Base-by-base conservation (phyloP, 208 protist genomes). In the Trypanosoma theileri region DNA sequence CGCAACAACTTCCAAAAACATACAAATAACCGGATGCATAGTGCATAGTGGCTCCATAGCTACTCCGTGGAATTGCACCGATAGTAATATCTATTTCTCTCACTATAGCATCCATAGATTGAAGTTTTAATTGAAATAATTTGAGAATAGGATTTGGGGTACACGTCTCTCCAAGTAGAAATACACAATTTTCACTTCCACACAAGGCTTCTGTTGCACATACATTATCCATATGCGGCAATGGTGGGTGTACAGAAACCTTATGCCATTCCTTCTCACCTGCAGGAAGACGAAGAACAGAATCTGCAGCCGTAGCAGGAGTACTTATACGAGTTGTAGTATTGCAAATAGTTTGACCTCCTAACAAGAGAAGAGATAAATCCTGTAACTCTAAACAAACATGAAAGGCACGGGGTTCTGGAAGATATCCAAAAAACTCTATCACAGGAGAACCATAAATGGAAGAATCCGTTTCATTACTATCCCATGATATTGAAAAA, bases 371-470 rank as follows among this genome's bases (percentile, higher is more conserved):
- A 26, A 93, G 74, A 8, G 78, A 88, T 59, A 72, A 75, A 42
- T 93, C 82, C 2, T 53, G 51, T 16, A 93, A 67, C 17, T 70
- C 51, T 9, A 75, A 60, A 26, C 69, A 82, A 56, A 75, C 74
- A 66, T 93, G 88, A 64, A 87, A 89, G 9, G 80, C 84, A 44
- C 81, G 82, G 0, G 84, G 80, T 44, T 77, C 74, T 28, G 88
- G 88, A 22, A 93, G 69, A 40, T 69, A 77, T 10, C 73, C 77
- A 59, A 86, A 82, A 48, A 54, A 50, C 59, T 59, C 22, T 17
- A 69, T 54, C 8, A 31, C n/a, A 2, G 73, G 73, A 14, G 44
- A 46, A 7, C 12, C 9, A 17, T 17, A 26, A 31, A 62, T 24
- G 14, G 42, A 67, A 13, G 24, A 26, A n/a, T 52, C 26, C 0